Evolutionary conservation across 1,284 basidiomycete species (phyloP).

Genomic region (Peniophora sp.): DNA sequence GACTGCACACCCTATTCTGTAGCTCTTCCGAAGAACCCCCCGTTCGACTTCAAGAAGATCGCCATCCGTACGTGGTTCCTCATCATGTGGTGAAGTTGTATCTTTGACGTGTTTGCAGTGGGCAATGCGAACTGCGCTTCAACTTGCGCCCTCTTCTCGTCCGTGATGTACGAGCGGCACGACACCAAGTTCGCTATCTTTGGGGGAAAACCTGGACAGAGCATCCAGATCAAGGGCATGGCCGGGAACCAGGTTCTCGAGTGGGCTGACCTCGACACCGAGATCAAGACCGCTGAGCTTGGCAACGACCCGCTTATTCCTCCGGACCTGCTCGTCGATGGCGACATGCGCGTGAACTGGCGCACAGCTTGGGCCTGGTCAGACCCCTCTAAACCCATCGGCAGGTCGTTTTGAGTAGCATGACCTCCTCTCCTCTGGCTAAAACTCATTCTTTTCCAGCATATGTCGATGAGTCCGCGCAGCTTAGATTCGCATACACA

Average conservation of each 20-base stretch:
- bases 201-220: constrained; percentile 47
- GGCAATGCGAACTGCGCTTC: constrained; percentile 51
- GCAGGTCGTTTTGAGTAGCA: neutral
- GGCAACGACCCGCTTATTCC: constrained; percentile 52
- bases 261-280: constrained; percentile 53
- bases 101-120: constrained; percentile 19
- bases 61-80: neutral
- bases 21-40: constrained; percentile 38
- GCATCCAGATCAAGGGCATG: constrained; percentile 56
- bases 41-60: constrained; percentile 38
- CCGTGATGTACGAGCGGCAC: constrained; percentile 53
- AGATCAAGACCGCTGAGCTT: constrained; percentile 55
- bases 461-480: constrained; percentile 1
- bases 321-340: constrained; percentile 48
- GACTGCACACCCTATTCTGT: constrained; percentile 30
- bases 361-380: constrained; percentile 25
- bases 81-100: no score
- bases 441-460: neutral
- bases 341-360: constrained; percentile 55
- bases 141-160: constrained; percentile 59
- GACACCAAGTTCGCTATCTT: constrained; percentile 50
- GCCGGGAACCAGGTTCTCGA: constrained; percentile 60
- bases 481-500: constrained; percentile 57
- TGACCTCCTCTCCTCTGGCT: no score
- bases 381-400: constrained; percentile 19